Evolutionary conservation across 306 rosid genomes (phyloP).

Genomic region (Arachis hypogaea): DNA sequence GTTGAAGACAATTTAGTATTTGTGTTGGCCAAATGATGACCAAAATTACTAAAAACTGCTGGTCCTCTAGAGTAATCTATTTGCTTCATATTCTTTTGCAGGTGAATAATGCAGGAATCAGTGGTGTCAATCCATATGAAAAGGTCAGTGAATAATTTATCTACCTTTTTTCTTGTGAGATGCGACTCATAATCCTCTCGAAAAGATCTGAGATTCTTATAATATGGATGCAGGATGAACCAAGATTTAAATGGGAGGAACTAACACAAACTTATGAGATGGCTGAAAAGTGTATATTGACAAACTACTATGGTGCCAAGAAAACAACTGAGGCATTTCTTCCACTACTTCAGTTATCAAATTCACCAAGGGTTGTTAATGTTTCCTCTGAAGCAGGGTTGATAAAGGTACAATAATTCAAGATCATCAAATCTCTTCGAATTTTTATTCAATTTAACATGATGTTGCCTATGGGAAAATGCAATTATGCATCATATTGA

Average conservation of each 20-base stretch:
- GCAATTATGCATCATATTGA: too few relatives aligned
- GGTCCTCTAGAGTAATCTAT: too few relatives aligned
- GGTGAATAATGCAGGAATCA: slow-evolving; percentile 49
- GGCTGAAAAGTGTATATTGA: slow-evolving; percentile 32
- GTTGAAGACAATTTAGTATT: too few relatives aligned
- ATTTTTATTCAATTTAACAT: not conserved
- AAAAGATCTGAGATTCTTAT: not conserved
- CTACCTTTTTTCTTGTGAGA: not conserved
- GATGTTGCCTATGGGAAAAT: not conserved
- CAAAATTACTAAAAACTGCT: too few relatives aligned
- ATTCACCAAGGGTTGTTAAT: slow-evolving; percentile 46
- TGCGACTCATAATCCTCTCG: too few relatives aligned
- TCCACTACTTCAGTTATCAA: slow-evolving; percentile 40
- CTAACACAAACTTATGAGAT: slow-evolving; percentile 32
- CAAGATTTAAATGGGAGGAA: slow-evolving; percentile 1
- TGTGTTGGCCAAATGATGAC: too few relatives aligned
- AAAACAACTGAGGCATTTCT: slow-evolving; percentile 38
- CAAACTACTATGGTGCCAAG: slow-evolving; percentile 44
- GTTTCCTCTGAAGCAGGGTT: slow-evolving; percentile 40
- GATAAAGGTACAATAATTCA: slow-evolving; percentile 34
- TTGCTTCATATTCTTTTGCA: slow-evolving; percentile 8
- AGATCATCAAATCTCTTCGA: not conserved
- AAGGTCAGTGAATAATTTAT: slow-evolving; percentile 22
- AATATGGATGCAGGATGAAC: slow-evolving; percentile 16
- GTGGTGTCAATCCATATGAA: slow-evolving; percentile 35